Conservation (phyloP, 768 basidiomycete genomes). For the Tephrocybe sp. region DNA sequence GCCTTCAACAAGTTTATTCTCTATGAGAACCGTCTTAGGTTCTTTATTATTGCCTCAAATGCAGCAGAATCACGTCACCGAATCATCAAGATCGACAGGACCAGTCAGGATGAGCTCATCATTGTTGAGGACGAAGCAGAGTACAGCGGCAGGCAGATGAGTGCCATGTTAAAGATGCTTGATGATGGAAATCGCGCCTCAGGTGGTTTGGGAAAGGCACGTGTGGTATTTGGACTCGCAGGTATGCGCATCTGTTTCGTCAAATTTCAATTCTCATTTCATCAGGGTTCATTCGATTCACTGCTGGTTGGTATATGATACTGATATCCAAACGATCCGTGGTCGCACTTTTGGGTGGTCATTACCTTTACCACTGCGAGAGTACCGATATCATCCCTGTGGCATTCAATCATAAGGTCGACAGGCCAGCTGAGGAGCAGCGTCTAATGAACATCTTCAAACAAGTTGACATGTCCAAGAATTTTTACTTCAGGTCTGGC, state of each 20-base stretch:
- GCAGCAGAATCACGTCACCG: conserved; percentile 84
- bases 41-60: conserved; percentile 92
- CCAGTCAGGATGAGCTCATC: conserved; percentile 66
- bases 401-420: conserved; percentile 75
- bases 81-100: conserved; percentile 92
- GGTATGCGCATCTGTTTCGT: conserved; percentile 38
- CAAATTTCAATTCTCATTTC: neutral
- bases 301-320: conserved; percentile 95
- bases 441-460: conserved; percentile 89
- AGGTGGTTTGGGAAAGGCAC: conserved; percentile 81
- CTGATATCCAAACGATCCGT: conserved; percentile 86
- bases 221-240: conserved; percentile 79
- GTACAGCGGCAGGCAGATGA: conserved; percentile 89
- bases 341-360: conserved; percentile 91
- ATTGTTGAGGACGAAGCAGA: conserved; percentile 87
- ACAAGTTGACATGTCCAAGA: conserved; percentile 97
- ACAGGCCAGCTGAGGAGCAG: conserved; percentile 86
- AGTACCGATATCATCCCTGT: conserved; percentile 82
- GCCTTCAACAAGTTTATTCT: conserved; percentile 84
- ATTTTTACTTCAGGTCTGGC: conserved; percentile 92
- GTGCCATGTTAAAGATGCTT: conserved; percentile 88
- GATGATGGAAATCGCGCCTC: conserved; percentile 90
- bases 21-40: conserved; percentile 88
- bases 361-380: conserved; percentile 96
- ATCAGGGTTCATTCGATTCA: conserved; percentile 88